Base-by-base conservation (phyloP, 331 rosid species). In the Rhamnella rubrinervis region DNA sequence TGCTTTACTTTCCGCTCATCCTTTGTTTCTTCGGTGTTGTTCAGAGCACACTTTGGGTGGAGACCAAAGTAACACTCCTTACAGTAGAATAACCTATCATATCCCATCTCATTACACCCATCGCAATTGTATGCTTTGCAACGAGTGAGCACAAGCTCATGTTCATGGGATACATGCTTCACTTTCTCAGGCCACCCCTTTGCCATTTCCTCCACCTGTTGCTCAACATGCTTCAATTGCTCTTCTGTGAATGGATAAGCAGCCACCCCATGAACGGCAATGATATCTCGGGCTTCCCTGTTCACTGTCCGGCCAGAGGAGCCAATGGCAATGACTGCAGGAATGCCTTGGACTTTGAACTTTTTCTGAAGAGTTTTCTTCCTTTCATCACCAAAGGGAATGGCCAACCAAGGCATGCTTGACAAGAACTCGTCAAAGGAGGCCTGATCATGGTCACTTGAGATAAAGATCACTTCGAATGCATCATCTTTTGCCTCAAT, bases 331-430 rank as follows among this genome's bases (percentile, higher is more conserved):
- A 85, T 71, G 35, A 70, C 73, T 8, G 78, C 63, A 2, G 85
- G 89, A 38, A 82, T 85, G 68, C 77, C 76, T 59, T 78, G 78
- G 71, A 82, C 63, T 78, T 80, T 82, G 77, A 85, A 82, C 57
- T 18, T 82, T 12, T 71, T 78, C 6, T 65, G 15, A 35, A 85
- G 59, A 17, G 40, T 49, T 52, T 61, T 55, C 63, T 80, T 77
- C 80, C 90, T 80, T n/a, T 59, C 72, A 61, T 85, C 90, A 6
- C 77, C 81, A 26, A 77, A 80, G 18, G 90, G 90, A 31, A 85
- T 53, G 59, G 90, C 87, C 26, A 85, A 46, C 90, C 90, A 85
- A 8, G 90, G 87, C 90, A 85, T 85, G 59, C 26, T 44, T 5
- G 66, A 67, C 38, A 74, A 85, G 67, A 73, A 71, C 3, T 80